Conservation (phyloP, 306 rosid genomes). For the Argentina anserina region DNA sequence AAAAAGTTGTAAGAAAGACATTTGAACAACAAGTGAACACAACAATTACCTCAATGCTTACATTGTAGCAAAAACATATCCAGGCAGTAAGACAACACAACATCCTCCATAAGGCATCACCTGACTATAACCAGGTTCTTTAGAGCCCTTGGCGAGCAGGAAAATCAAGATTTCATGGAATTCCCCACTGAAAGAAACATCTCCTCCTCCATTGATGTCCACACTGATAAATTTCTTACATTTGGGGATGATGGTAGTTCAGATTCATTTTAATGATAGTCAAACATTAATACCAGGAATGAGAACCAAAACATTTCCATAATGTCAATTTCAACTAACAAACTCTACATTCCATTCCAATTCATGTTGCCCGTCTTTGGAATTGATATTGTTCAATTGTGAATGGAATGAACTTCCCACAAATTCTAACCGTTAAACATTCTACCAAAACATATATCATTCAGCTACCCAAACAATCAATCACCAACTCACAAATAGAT, state of each 20-base stretch:
- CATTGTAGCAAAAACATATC: neutral
- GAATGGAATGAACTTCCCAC: constrained; percentile 6
- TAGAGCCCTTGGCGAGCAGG: neutral
- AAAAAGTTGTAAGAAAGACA: neutral
- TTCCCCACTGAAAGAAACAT: neutral
- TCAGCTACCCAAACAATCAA: constrained; percentile 23
- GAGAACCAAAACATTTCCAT: neutral
- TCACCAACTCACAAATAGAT: constrained; percentile 6
- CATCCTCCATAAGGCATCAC: neutral
- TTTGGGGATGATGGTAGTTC: neutral
- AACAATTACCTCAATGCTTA: neutral
- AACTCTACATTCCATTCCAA: constrained; percentile 12
- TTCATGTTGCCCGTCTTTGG: constrained; percentile 4
- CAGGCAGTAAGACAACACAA: neutral
- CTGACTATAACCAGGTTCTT: neutral
- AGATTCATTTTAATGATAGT: too few relatives aligned
- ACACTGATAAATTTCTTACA: neutral
- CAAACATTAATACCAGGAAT: neutral
- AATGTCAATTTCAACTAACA: neutral
- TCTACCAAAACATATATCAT: neutral
- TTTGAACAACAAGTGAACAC: neutral
- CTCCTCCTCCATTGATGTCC: neutral
- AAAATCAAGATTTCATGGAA: too few relatives aligned
- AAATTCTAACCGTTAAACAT: neutral
- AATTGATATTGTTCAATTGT: constrained; percentile 14